Conservation (phyloP, 2,329 filamentous ascomycete species). For the Colletotrichum ledebouriae region DNA sequence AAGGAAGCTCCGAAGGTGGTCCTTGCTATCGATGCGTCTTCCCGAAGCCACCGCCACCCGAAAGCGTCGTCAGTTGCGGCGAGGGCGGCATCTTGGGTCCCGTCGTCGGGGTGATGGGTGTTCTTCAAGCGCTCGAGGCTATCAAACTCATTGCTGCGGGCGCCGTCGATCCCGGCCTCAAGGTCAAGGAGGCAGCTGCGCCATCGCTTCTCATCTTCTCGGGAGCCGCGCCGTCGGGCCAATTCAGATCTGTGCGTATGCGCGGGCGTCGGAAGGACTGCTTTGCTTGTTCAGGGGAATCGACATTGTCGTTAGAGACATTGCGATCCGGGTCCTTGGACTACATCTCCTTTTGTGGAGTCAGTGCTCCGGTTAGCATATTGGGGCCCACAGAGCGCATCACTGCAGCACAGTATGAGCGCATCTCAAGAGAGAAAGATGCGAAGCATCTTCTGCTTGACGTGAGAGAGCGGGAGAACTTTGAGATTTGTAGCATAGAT, state of each 20-base stretch:
- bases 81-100: conserved; percentile 94
- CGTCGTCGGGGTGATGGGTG: conserved; percentile 93
- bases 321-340: conserved; percentile 78
- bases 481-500: conserved; percentile 80
- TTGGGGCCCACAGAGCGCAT: conserved; percentile 77
- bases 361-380: conserved; percentile 64
- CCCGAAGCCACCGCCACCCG: conserved; percentile 85
- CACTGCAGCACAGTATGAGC: conserved; percentile 71
- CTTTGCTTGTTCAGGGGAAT: conserved; percentile 78
- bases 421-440: conserved; percentile 39
- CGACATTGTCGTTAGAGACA: conserved; percentile 72
- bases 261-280: conserved; percentile 78
- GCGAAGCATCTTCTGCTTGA: conserved; percentile 76
- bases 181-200: conserved; percentile 35
- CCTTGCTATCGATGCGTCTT: conserved; percentile 97
- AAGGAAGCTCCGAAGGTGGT: conserved; percentile 71
- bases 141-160: conserved; percentile 80
- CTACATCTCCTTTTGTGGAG: conserved; percentile 89
- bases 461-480: conserved; percentile 87
- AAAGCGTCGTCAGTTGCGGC: conserved; percentile 86
- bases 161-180: conserved; percentile 46
- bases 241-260: conserved; percentile 82
- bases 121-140: conserved; percentile 89
- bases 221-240: conserved; percentile 52
- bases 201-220: conserved; percentile 63